Conservation (phyloP, 129 eudicot genomes). For the Gnaphalium uliginosum region DNA sequence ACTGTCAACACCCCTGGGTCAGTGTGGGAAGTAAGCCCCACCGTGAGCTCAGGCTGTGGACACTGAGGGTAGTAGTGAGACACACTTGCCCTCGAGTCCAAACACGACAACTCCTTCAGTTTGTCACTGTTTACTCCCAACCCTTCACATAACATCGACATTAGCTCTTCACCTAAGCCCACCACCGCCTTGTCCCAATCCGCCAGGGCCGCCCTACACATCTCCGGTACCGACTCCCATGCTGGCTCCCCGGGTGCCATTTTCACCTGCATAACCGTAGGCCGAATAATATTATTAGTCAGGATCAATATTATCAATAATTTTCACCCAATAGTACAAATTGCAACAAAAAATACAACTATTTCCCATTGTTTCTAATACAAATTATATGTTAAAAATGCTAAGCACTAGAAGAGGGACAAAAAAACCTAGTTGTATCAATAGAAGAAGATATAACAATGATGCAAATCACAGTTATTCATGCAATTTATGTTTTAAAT, state of each 20-base stretch:
- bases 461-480: no score
- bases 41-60: constrained; percentile 61
- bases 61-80: constrained; percentile 62
- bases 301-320: no score
- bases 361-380: no score
- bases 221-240: constrained; percentile 38
- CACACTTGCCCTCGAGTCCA: constrained; percentile 41
- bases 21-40: constrained; percentile 50
- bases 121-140: constrained; percentile 32
- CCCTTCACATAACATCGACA: constrained; percentile 51
- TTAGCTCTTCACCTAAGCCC: constrained; percentile 40
- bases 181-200: constrained; percentile 49
- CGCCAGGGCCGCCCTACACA: constrained; percentile 27
- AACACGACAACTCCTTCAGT: constrained; percentile 51
- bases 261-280: constrained; percentile 24
- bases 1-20: constrained; percentile 57
- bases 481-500: no score
- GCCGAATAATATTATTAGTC: no score
- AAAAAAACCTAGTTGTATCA: no score
- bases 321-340: no score
- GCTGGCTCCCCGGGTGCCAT: constrained; percentile 34
- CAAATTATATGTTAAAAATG: no score
- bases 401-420: no score
- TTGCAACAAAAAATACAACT: no score
- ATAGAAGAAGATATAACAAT: no score